Base-by-base conservation (phyloP, 2,329 filamentous ascomycete species). In the Fusarium aywerte region DNA sequence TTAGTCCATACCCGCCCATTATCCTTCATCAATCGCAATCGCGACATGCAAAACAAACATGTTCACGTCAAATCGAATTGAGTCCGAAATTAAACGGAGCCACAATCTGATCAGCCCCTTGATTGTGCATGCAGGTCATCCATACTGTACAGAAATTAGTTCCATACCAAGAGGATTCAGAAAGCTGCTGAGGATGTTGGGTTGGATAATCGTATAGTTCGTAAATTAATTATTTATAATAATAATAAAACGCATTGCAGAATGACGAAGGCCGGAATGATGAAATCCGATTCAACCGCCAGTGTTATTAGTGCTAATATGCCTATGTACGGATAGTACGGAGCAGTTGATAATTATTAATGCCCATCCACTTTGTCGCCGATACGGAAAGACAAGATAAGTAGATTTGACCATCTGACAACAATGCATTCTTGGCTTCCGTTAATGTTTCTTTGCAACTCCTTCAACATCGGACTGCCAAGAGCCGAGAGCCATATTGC, bases 1-100 rank as follows among this genome's bases (percentile, higher is more conserved):
- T 68, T 62, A 68, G 55, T 62, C 33, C 61, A 68, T 67, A 57
- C 47, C 65, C 60, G 60, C 65, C 27, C 49, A 33, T 53, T 56
- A 47, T 42, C 50, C 33, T 48, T 67, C 36, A 35, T 67, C 36
- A 35, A 52, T 49, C 32, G 45, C 9, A 25, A 36, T 50, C 45
- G 27, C 50, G 33, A 58, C 39, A 53, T 43, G 27, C 23, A 58
- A 49, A 49, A 62, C 45, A 57, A 23, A n/a, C 42, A 33, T 49
- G 45, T 36, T 10, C 55, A 29, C 25, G 53, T 45, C 38, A 13
- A 32, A 33, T 18, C 20, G 13, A 39, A 3, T 39, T 21, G 36
- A 39, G 20, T 23, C 54, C 58, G 60, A 63, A 50, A 63, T 63
- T 63, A 63, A n/a, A 63, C 51, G 58, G 60, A 63, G 58, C 60